Evolutionary conservation across 1,284 basidiomycete genomes (phyloP), one percentile per base, ranked within the genome.

Genomic region (Kalmanozyma brasiliensis): DNA sequence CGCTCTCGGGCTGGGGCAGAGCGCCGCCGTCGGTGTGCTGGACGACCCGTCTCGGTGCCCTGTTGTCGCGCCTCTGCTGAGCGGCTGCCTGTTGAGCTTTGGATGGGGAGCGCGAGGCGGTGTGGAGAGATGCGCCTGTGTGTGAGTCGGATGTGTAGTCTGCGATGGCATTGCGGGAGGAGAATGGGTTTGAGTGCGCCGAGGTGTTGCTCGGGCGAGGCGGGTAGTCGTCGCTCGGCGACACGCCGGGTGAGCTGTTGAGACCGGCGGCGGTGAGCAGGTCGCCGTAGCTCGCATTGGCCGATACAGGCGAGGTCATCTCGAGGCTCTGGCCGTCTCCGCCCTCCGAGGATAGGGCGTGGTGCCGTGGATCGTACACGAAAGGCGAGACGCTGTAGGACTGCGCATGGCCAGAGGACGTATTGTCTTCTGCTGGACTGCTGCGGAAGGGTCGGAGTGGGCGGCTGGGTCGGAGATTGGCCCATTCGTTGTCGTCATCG

Each of bases 1-100:
- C 67, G 49, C 60, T 66, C 29, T 56, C 56, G 2, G 65, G 65
- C 26, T 66, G 62, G n/a, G 62, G 66, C 9, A 73, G 34, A 7
- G 61, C 35, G n/a, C 70, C 70, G 7, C 66, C 70, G 23, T 73
- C 70, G 20, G 70, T 52, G 24, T 73, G 70, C 45, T 58, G 53
- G 11, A 73, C 52, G 7, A 73, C 62, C 16, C 53, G 40, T 7
- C 58, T 42, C 22, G 43, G 41, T 26, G 52, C 36, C 4, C 57
- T 43, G 2, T 53, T 41, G 43, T 66, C 63, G 30, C 57, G 30
- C 20, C 63, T 46, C 11, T 52, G 52, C 20, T 57, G 57, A 13
- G 41, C 41, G 11, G 38, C 63, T 35, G 63, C 48, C 16, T 19
- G 37, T 34, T 49, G 52, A 8, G 40, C 57, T 47, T 60, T 66